phyloP scores from a whole-genome alignment of 2,329 filamentous ascomycete species.

The Hypoxylon sp. region DNA sequence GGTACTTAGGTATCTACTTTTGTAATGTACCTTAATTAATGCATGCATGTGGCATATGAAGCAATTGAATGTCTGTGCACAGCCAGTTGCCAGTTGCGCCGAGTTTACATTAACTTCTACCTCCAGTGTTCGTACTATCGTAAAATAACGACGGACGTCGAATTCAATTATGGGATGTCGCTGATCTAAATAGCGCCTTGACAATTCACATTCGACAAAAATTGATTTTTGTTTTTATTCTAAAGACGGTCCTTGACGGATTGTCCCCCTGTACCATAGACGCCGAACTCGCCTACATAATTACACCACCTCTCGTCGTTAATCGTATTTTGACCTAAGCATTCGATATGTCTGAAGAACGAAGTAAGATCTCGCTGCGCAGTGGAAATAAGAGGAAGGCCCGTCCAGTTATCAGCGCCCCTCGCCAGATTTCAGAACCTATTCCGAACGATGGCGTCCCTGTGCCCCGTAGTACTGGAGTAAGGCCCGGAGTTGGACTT shows the following conservation, averaged over 20 bases:
- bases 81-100: conserved; percentile 1
- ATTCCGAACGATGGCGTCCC: conserved; percentile 66
- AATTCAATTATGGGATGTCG: background rate
- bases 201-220: background rate
- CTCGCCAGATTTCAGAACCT: conserved; percentile 73
- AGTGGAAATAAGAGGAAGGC: conserved; percentile 72
- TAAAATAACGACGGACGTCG: conserved; percentile 9
- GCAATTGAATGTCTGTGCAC: conserved; percentile 40
- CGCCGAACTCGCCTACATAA: conserved; percentile 7
- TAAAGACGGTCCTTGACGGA: conserved; percentile 21
- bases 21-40: background rate
- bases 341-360: conserved; percentile 71
- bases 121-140: background rate
- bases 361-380: conserved; percentile 73
- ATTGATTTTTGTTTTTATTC: conserved; percentile 12
- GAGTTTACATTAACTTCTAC: conserved; percentile 10
- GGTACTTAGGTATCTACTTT: background rate
- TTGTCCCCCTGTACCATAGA: conserved; percentile 10
- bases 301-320: conserved; percentile 1
- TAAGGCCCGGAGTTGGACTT: conserved; percentile 49
- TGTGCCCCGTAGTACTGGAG: conserved; percentile 55
- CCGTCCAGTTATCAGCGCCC: conserved; percentile 74
- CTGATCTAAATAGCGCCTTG: background rate
- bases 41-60: conserved; percentile 31
- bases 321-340: conserved; percentile 12